Percentiles rank a stretch among this genome's conserved stretches.
Evolutionary conservation across 2,329 filamentous ascomycete species (phyloP).

Genomic region (Neoascochyta sp.): DNA sequence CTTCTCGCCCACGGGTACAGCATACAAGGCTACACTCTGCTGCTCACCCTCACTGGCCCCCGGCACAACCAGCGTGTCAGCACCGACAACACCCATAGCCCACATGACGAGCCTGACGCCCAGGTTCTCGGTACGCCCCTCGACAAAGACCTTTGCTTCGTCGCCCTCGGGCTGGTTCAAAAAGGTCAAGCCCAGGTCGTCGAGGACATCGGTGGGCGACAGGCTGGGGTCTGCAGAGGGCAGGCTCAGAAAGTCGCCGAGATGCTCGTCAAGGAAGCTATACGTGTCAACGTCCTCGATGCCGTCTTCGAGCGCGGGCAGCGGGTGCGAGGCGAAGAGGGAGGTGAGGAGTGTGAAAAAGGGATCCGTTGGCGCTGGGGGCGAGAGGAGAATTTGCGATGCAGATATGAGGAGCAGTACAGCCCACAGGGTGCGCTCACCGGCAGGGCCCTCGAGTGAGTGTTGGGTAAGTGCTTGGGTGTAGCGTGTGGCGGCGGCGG

Average conservation of each 20-base stretch:
- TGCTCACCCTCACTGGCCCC: too few species aligned
- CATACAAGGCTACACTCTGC: too few species aligned
- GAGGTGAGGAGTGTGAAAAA: conserved; percentile 6
- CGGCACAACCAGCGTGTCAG: conserved; percentile 12
- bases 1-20: too few species aligned
- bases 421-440: conserved; percentile 20
- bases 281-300: conserved; percentile 24
- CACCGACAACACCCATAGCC: conserved; percentile 21
- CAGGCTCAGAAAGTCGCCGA: conserved; percentile 15
- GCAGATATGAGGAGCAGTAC: conserved; percentile 19
- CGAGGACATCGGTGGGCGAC: conserved; percentile 10
- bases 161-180: conserved; percentile 5
- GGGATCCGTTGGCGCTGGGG: conserved; percentile 1
- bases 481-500: conserved; percentile 8
- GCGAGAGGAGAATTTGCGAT: conserved; percentile 10
- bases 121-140: conserved; percentile 12
- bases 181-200: conserved; percentile 13
- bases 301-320: conserved; percentile 20
- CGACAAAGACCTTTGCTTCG: conserved; percentile 5
- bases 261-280: conserved; percentile 18
- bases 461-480: conserved; percentile 10
- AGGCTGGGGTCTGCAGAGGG: conserved; percentile 2
- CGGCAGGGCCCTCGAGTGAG: conserved; percentile 4
- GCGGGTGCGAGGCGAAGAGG: conserved; percentile 11
- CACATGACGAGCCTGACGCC: conserved; percentile 21